Evolutionary conservation across 768 basidiomycete species (phyloP).

Genomic region (Tulasnella sp.): DNA sequence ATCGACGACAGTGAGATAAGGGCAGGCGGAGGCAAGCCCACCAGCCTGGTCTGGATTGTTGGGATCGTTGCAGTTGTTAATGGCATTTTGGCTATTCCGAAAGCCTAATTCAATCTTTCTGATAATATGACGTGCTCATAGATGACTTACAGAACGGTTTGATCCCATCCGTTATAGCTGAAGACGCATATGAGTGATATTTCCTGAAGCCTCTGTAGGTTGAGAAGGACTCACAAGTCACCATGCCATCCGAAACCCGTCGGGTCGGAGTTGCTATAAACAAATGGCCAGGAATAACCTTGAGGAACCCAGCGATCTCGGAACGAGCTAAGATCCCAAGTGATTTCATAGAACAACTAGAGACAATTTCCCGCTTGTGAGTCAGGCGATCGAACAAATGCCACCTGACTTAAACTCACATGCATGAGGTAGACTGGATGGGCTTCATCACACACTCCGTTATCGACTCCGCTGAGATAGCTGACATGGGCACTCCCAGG

Average conservation of each 20-base stretch:
- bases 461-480: constrained; percentile 14
- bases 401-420: not conserved
- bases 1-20: constrained; percentile 30
- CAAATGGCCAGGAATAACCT: constrained; percentile 17
- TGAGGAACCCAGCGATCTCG: constrained; percentile 4
- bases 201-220: too few species aligned
- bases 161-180: constrained; percentile 10
- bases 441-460: constrained; percentile 13
- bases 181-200: not conserved
- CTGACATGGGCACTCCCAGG: constrained; percentile 24
- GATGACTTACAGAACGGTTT: not conserved
- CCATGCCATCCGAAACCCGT: constrained; percentile 19
- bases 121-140: too few species aligned
- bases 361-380: not conserved
- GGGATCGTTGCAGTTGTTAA: constrained; percentile 8
- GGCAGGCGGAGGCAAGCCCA: constrained; percentile 29
- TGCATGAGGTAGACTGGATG: constrained; percentile 16
- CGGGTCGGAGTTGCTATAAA: constrained; percentile 17
- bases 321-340: constrained; percentile 17
- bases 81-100: constrained; percentile 12
- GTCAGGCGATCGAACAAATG: too few species aligned
- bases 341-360: constrained; percentile 17
- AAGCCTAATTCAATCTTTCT: not conserved
- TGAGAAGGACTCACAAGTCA: constrained; percentile 23
- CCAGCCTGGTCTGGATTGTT: too few species aligned